These are phyloP conservation scores for Nemania abortiva DNA, from an alignment of 2,329 filamentous ascomycete genomes.

Conservation along the genomic window DNA sequence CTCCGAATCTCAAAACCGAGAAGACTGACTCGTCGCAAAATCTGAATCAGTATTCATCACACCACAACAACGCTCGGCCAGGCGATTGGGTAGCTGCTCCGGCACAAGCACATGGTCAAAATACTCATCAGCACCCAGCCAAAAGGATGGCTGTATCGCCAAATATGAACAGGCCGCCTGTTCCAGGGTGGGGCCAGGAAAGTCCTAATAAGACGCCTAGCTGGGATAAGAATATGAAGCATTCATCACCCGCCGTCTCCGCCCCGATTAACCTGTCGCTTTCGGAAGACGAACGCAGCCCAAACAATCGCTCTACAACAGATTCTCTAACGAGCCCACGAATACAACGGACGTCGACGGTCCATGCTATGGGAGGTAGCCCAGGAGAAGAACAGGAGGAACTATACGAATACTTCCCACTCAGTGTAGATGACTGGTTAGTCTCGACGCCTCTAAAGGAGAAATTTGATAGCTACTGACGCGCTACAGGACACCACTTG, in stretches of 20 bases:
- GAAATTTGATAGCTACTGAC: constrained; percentile 5
- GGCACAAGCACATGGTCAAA: constrained; percentile 37
- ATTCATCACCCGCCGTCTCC: constrained; percentile 45
- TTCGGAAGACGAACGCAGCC: constrained; percentile 71
- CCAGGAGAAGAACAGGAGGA: constrained; percentile 83
- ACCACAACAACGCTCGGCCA: constrained; percentile 49
- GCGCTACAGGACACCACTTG: constrained; percentile 44
- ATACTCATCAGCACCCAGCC: constrained; percentile 57
- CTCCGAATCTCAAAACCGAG: constrained; percentile 51
- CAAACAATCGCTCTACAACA: constrained; percentile 62
- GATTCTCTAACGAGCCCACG: constrained; percentile 64
- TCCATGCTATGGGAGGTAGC: constrained; percentile 64
- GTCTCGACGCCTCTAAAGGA: constrained; percentile 35
- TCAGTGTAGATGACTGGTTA: constrained; percentile 89
- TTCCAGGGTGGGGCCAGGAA: constrained; percentile 62
- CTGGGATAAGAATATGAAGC: constrained; percentile 45
- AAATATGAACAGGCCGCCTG: constrained; percentile 63
- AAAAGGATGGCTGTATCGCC: constrained; percentile 68
- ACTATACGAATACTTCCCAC: constrained; percentile 93
- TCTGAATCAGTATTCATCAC: constrained; percentile 46
- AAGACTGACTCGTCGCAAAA: constrained; percentile 47
- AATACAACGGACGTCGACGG: constrained; percentile 50
- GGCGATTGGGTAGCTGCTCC: constrained; percentile 62
- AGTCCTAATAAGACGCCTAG: constrained; percentile 44
- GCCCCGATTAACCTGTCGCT: constrained; percentile 65